Conservation (phyloP, 805 yeast genomes). For the Nakazawaea sp. region DNA sequence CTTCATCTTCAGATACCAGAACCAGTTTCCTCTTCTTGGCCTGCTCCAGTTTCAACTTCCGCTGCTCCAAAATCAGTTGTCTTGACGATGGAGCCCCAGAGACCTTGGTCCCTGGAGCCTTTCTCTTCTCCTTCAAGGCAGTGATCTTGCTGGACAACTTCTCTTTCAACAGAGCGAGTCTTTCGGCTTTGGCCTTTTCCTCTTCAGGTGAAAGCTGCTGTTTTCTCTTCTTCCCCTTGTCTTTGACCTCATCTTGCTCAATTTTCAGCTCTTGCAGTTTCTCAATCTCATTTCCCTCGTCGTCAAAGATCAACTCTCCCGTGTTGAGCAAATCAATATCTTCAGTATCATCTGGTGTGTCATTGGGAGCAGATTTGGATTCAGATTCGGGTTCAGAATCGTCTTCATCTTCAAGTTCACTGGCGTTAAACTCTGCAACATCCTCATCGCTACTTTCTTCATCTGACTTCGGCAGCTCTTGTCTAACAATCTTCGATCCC, state of each 20-base stretch:
- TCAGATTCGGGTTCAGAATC: constrained; percentile 36
- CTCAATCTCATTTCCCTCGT: constrained; percentile 52
- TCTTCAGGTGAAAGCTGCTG: constrained; percentile 38
- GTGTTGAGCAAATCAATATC: constrained; percentile 12
- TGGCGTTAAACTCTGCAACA: constrained; percentile 9
- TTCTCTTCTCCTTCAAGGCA: constrained; percentile 68
- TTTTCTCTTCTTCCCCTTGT: constrained; percentile 12
- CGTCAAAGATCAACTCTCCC: constrained; percentile 50
- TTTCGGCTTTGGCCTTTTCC: constrained; percentile 40
- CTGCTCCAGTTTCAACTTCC: constrained; percentile 41
- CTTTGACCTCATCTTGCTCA: constrained; percentile 5
- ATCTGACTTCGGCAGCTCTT: constrained; percentile 8
- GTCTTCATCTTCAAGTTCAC: constrained; percentile 14
- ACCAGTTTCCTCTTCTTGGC: constrained; percentile 22
- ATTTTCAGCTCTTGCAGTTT: constrained; percentile 13
- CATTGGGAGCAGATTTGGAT: constrained; percentile 35
- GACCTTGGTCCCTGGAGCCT: constrained; percentile 81
- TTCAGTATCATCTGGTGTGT: constrained; percentile 7
- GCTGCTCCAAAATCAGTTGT: constrained; percentile 66
- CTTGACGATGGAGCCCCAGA: constrained; percentile 81
- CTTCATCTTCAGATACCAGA: constrained; percentile 24
- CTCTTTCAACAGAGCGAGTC: constrained; percentile 65
- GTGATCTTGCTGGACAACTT: constrained; percentile 71
- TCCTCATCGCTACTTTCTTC: constrained; percentile 23
- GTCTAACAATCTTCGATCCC: constrained; percentile 13